Percentiles rank a stretch among this genome's conserved stretches.
Conservation (phyloP, 2,329 filamentous ascomycete species). For the Fusarium mexicanum region DNA sequence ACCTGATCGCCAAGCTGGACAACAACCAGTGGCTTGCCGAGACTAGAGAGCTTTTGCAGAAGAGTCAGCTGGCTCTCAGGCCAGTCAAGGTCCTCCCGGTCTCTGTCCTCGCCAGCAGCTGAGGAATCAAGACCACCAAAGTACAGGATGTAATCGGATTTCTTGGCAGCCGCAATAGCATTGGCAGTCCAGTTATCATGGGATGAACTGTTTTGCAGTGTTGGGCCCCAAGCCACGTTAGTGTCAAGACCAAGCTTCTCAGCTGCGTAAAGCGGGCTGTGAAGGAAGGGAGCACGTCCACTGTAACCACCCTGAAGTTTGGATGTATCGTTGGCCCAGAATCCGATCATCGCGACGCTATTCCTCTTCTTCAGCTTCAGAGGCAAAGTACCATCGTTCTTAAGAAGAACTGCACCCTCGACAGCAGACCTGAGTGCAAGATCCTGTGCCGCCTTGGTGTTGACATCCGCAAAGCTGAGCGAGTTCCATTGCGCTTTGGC, state of each 20-base stretch:
- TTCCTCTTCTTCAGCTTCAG: neutral
- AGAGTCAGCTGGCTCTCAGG: neutral
- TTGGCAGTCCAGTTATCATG: constrained; percentile 3
- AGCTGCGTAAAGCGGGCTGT: neutral
- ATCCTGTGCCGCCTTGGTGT: neutral
- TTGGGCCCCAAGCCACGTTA: neutral
- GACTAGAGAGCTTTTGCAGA: neutral
- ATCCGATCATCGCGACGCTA: neutral
- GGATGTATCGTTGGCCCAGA: neutral
- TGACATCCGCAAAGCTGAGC: neutral
- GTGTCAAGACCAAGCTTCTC: neutral
- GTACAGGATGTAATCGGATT: constrained; percentile 2
- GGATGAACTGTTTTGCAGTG: neutral
- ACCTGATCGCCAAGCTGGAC: neutral
- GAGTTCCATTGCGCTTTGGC: constrained; percentile 2
- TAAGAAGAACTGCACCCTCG: neutral
- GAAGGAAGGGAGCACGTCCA: neutral
- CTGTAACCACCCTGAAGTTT: neutral
- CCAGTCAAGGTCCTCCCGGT: neutral
- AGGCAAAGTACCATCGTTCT: neutral
- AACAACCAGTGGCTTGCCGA: neutral
- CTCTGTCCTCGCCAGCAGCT: neutral
- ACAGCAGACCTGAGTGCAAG: neutral
- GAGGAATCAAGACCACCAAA: neutral
- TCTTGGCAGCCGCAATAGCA: neutral